Conservation (phyloP, 1,139 yeast species). For the Lodderomyces jiufengensis region DNA sequence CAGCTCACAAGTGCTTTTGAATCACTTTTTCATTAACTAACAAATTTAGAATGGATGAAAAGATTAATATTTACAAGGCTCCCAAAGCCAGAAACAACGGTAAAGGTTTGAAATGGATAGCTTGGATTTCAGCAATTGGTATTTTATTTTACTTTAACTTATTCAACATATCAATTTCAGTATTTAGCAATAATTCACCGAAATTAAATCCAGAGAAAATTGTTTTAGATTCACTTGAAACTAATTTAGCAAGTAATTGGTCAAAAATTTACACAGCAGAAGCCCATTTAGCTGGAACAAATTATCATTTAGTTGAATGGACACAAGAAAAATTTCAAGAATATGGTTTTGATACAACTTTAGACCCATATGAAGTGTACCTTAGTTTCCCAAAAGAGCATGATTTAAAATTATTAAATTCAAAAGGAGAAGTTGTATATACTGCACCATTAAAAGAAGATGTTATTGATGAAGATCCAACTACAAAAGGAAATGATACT, state of each 20-base stretch:
- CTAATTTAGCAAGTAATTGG: conserved; percentile 55
- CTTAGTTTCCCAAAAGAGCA: conserved; percentile 51
- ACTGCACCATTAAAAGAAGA: conserved; percentile 72
- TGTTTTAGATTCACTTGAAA: conserved; percentile 37
- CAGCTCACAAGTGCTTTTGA: too few species aligned
- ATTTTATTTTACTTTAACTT: not conserved
- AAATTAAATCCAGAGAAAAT: conserved; percentile 6
- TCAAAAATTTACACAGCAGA: conserved; percentile 51
- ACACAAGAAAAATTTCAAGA: conserved; percentile 59
- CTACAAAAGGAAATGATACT: conserved; percentile 49
- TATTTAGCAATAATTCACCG: not conserved
- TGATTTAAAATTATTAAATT: conserved; percentile 38
- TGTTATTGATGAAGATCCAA: conserved; percentile 63
- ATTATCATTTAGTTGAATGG: conserved; percentile 60
- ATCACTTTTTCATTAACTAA: too few species aligned
- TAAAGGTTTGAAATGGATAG: not conserved
- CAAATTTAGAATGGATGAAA: too few species aligned
- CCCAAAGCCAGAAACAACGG: too few species aligned
- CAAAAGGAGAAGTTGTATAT: conserved; percentile 37
- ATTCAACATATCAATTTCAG: not conserved
- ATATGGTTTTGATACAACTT: conserved; percentile 50
- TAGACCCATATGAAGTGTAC: conserved; percentile 59
- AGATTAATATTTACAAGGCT: too few species aligned
- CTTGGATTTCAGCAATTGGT: not conserved
- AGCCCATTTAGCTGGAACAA: conserved; percentile 74